Evolutionary conservation across 805 yeast genomes (phyloP), one percentile per base, ranked within the genome.

Genomic region (Pichia gijzeniarum): DNA sequence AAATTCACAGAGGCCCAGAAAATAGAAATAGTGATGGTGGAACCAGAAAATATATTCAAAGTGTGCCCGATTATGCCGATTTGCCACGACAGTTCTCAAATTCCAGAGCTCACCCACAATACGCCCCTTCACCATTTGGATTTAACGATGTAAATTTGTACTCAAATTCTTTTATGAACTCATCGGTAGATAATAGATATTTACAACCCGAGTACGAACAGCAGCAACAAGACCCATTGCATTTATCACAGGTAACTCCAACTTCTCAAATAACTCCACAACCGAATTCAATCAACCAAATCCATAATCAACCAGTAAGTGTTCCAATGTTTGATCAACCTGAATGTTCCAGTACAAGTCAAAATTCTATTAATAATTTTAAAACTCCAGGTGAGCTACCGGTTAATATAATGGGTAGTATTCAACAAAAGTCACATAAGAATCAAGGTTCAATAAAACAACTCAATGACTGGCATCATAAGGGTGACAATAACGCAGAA

Each of bases 381-480:
- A 4, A 54, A 54, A 8, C 32, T 4, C 22, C 27, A 14, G 31
- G 18, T 13, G n/a, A n/a, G 10, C 20, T 19, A 2, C 21, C 22
- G 13, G 12, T 8, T 25, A 14, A 42, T n/a, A 17, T 42, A 16
- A 57, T 65, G 56, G 63, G 64, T 20, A 74, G 69, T 17, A 65
- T 77, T 39, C 78, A 76, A 50, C 69, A 68, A 38, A 76, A 68
- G 46, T 60, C 76, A 10, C 60, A 61, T 40, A 71, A 68, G 53
- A 78, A 76, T 51, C 79, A 78, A 12, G 72, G 69, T 49, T 70
- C 78, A 3, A 67, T 77, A 44, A 75, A 68, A 56, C 80, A 76
- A 54, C 77, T 74, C 1, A 77, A 74, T 55, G 80, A 77, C 48
- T 76, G 80, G 80, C 68, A 76, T 39, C 73, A 32, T 18, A 51